phyloP scores from a whole-genome alignment of 2,329 filamentous ascomycete species.

The Aspergillus tamarii region DNA sequence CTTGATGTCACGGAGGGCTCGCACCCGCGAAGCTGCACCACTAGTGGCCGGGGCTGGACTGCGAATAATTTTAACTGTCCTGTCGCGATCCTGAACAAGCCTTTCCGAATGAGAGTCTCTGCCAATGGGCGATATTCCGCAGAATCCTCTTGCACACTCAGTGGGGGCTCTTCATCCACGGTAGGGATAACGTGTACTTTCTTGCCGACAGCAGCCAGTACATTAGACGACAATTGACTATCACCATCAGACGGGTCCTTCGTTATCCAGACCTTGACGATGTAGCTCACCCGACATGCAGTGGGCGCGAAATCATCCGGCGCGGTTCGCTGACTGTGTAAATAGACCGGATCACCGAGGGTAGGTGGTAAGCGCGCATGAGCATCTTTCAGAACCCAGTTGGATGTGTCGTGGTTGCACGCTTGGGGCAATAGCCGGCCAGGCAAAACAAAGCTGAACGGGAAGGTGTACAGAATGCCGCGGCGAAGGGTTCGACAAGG shows the following conservation, averaged over 20 bases:
- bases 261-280: neutral
- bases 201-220: neutral
- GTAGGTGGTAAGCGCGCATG: neutral
- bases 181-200: neutral
- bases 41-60: neutral
- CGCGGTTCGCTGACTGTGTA: neutral
- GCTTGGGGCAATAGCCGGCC: neutral
- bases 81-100: neutral
- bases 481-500: neutral
- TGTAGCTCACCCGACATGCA: neutral
- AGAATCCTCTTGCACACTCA: neutral
- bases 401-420: neutral
- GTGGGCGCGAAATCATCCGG: neutral
- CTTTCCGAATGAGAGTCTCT: neutral
- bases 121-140: neutral
- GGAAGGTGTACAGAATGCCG: neutral
- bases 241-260: neutral
- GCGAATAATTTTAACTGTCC: neutral
- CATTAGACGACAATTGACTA: neutral
- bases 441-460: neutral
- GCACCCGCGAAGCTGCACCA: neutral
- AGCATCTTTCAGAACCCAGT: neutral
- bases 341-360: neutral
- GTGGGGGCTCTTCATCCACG: neutral
- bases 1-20: no score